Evolutionary conservation across 371 early-diverging fungal genomes (phyloP), one percentile per base, ranked within the genome.

Genomic region (Syncephalastrum racemosum): DNA sequence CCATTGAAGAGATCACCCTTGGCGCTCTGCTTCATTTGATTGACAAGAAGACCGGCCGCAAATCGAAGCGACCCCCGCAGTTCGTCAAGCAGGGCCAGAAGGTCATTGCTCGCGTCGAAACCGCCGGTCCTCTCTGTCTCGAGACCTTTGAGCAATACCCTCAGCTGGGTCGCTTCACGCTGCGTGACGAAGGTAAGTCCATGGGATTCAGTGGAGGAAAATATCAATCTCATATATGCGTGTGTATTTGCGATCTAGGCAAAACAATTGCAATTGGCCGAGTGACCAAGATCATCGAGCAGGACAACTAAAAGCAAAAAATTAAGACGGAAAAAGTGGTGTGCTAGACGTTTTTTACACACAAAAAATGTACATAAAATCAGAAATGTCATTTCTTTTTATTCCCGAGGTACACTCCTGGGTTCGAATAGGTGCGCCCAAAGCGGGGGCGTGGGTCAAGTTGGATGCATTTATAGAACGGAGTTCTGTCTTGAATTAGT

Each of bases 181-280:
- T 98, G 20, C 91, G 99, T 66, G 96, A 97, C 68, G 96, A 97
- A 85, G 91, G 90, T 75, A 73, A 61, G 53, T 49, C 6, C 6
- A 25, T 40, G 41, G 16, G 4, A 41, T 16, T 2, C 20, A 53
- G 44, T 23, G 50, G 16, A n/a, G 47, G 25, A 44, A 22, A 31
- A 12, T 31, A 31, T n/a, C n/a, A 27, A 47, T 20, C 51, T n/a
- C 4, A 27, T 46, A 43, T 22, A 20, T 48, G 15, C 46, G 16
- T 40, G 48, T 48, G 19, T 20, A 40, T 46, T 58, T 4, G 10
- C 7, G n/a, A 27, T 47, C 31, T 46, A 68, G 89, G 90, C 42
- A 91, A 88, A 79, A 97, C 98, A 16, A 88, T 98, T 73, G 98
- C 97, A 31, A 90, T 98, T 59, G 97, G 98, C 63, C 93, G 94